A percentile compares a stretch with the other conserved stretches of the same genome.
phyloP scores from a whole-genome alignment of 2,329 filamentous ascomycete species.

The Coccinonectria pachysandricola region DNA sequence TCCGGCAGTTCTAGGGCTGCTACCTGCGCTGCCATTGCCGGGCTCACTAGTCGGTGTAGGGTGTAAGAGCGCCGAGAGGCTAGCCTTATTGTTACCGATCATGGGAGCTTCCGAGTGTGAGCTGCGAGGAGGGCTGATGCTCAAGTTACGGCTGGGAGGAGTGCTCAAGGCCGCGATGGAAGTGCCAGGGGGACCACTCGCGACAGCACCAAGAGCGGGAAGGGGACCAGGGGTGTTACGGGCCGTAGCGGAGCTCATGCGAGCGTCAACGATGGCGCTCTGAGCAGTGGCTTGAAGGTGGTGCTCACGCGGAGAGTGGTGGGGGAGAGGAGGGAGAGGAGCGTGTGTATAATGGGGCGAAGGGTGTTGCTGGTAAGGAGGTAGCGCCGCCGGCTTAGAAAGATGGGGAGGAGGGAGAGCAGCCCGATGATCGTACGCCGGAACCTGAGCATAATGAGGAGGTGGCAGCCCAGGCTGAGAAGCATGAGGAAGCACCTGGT shows the following conservation, averaged over 20 bases:
- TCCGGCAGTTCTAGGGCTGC: conserved; percentile 24
- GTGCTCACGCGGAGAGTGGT: conserved; percentile 34
- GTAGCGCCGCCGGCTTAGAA: conserved; percentile 17
- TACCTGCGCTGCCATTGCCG: conserved; percentile 32
- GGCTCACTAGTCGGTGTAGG: conserved; percentile 35
- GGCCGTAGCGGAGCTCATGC: conserved; percentile 22
- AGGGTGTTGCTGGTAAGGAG: conserved; percentile 23
- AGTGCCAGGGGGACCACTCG: conserved; percentile 17
- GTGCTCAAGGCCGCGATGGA: conserved; percentile 25
- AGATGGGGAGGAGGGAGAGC: conserved; percentile 28
- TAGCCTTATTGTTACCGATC: conserved; percentile 28
- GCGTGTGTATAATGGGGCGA: conserved; percentile 22
- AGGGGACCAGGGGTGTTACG: conserved; percentile 34
- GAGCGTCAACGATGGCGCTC: conserved; percentile 30
- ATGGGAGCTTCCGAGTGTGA: conserved; percentile 22
- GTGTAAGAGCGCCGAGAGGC: conserved; percentile 41
- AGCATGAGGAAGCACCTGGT: conserved; percentile 18
- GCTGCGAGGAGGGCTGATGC: conserved; percentile 38
- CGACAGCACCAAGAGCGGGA: conserved; percentile 29
- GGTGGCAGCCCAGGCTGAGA: conserved; percentile 19
- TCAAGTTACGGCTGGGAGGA: conserved; percentile 35
- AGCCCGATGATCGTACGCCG: conserved; percentile 25
- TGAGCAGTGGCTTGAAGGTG: conserved; percentile 35
- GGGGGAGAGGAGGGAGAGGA: conserved; percentile 24
- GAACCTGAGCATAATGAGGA: conserved; percentile 19